Evolutionary conservation across 208 protist genomes (phyloP), one percentile per base, ranked within the genome.

Genomic region (Trypanosoma cruzi): DNA sequence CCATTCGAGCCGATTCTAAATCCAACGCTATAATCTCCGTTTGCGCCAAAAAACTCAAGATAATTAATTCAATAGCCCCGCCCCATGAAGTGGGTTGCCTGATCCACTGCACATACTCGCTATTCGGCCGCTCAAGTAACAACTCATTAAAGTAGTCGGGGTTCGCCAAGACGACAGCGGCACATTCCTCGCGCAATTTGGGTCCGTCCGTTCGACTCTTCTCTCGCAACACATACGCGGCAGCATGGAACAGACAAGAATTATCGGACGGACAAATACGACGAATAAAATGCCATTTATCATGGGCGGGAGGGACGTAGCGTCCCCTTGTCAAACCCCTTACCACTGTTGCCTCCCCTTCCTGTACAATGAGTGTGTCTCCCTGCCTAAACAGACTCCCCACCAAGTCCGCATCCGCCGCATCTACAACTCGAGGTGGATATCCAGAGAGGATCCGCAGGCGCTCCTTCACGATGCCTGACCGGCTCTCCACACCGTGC

Each of bases 181-280:
- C 86, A 59, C 94, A 97, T 65, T 96, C 68, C 59, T 93, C 66
- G 13, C 96, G 81, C 52, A 98, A 74, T 68, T 68, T 32, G 16
- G 81, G 77, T 8, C 86, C 89, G 42, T 91, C 86, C 22, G 69
- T 84, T 49, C 86, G 80, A 64, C 79, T 94, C 76, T 93, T 90
- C 71, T 96, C 65, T 49, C 90, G 77, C 61, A 98, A 75, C 13
- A 97, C 82, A 80, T 98, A 99, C 11, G 92, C 92, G 37, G 88
- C 87, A 16, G 92, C 85, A 70, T 98, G 95, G 66, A 99, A 99
- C 4, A 99, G 79, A 68, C 97, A 99, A 18, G 88, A 96, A 73
- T 98, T 98, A 71, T 99, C 96, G n/a, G 84, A 82, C 1, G 94
- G 91, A 50, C 96, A 95, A 22, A 82, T 68, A 16, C 96, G 92